Percentiles rank a stretch among this genome's conserved stretches.
These are phyloP conservation scores for Royoungia palumana DNA, from an alignment of 768 basidiomycete species.

Conservation along the genomic window DNA sequence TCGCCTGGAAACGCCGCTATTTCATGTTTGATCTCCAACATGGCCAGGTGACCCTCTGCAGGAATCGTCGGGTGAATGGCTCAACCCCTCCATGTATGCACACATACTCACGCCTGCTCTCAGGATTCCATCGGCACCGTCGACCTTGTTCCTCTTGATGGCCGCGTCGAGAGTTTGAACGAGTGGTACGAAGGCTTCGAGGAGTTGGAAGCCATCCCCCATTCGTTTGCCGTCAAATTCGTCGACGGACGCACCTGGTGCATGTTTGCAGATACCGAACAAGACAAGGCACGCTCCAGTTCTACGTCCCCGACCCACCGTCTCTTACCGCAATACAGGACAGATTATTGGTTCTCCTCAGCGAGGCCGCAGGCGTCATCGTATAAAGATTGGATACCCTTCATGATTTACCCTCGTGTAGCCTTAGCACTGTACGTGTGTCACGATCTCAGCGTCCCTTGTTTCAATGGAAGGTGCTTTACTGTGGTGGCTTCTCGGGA, in stretches of 20 bases:
- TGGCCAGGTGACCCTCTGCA: conserved; percentile 44
- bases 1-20: conserved; percentile 64
- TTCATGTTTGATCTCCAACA: conserved; percentile 50
- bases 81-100: too few relatives aligned
- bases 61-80: conserved; percentile 45
- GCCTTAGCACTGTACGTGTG: conserved; percentile 12
- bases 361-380: conserved; percentile 29
- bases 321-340: conserved; percentile 18
- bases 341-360: conserved; percentile 26
- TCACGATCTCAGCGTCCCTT: conserved; percentile 10
- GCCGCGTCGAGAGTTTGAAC: conserved; percentile 43
- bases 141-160: conserved; percentile 43
- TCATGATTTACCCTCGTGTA: conserved; percentile 6
- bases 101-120: conserved; percentile 2
- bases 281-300: conserved; percentile 49
- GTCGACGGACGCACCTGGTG: conserved; percentile 49
- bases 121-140: conserved; percentile 31
- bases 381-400: conserved; percentile 18
- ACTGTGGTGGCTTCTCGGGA: neutral
- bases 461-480: conserved; percentile 1
- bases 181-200: conserved; percentile 71
- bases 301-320: neutral
- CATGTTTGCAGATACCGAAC: conserved; percentile 59
- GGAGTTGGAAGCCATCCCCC: conserved; percentile 59
- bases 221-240: conserved; percentile 67